Conservation (phyloP, 768 basidiomycete species). For the Lactarius indigo region DNA sequence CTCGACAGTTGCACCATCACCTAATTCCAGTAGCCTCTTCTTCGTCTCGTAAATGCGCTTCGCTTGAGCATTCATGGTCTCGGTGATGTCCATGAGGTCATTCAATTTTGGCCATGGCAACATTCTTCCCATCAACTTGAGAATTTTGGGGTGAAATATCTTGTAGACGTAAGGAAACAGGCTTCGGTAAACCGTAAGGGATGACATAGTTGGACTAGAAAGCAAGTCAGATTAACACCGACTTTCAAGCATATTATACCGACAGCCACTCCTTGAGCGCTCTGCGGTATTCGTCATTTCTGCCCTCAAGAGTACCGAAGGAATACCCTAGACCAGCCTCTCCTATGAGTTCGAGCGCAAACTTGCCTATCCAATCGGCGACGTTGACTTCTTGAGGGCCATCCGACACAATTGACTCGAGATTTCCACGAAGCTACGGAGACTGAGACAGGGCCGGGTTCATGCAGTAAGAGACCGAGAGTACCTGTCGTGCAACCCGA, state of each 20-base stretch:
- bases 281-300: constrained; percentile 23
- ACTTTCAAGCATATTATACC: neutral
- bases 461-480: constrained; percentile 28
- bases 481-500: constrained; percentile 17
- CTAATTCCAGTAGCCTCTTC: constrained; percentile 34
- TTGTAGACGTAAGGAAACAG: constrained; percentile 1
- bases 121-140: constrained; percentile 34
- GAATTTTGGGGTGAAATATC: constrained; percentile 29
- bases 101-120: constrained; percentile 36
- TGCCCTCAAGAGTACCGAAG: constrained; percentile 1
- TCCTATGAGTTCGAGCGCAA: constrained; percentile 18
- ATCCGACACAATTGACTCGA: constrained; percentile 30
- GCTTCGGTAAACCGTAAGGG: constrained; percentile 14
- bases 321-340: constrained; percentile 5
- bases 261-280: constrained; percentile 28
- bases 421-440: constrained; percentile 33
- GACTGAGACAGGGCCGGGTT: constrained; percentile 37
- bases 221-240: neutral
- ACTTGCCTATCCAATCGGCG: neutral
- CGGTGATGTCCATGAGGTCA: constrained; percentile 30
- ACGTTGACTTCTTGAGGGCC: constrained; percentile 34
- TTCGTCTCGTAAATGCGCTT: constrained; percentile 38
- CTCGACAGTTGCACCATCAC: constrained; percentile 18
- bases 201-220: constrained; percentile 5
- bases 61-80: constrained; percentile 38